These are phyloP conservation scores for Neofusicoccum sp. DNA, from an alignment of 2,329 filamentous ascomycete genomes.

Conservation along the genomic window DNA sequence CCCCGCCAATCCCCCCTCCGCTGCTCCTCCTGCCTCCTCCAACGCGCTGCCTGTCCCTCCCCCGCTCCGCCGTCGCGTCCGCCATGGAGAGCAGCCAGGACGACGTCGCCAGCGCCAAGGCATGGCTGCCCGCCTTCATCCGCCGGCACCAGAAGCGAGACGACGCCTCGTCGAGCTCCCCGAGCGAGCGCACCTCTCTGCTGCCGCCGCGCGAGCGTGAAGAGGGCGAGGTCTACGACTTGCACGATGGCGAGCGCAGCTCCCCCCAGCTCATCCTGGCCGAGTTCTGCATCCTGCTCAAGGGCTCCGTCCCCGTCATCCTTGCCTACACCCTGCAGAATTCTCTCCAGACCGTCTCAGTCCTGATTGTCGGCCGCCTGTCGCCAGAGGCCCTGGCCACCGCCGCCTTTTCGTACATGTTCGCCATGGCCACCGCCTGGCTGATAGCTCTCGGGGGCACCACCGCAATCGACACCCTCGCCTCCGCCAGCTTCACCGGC, in stretches of 20 bases:
- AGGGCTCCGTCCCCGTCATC: slow-evolving; percentile 73
- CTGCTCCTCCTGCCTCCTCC: neutral
- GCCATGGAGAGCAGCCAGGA: slow-evolving; percentile 19
- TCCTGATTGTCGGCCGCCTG: slow-evolving; percentile 75
- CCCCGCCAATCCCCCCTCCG: neutral
- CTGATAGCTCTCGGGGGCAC: slow-evolving; percentile 82
- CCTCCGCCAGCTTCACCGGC: slow-evolving; percentile 78
- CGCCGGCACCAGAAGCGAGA: slow-evolving; percentile 20
- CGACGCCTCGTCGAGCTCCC: slow-evolving; percentile 17
- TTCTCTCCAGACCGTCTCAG: slow-evolving; percentile 77
- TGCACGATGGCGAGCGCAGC: slow-evolving; percentile 35
- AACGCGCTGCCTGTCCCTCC: neutral
- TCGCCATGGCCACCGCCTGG: slow-evolving; percentile 86
- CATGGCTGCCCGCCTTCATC: slow-evolving; percentile 33
- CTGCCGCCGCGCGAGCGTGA: slow-evolving; percentile 42
- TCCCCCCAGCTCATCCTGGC: slow-evolving; percentile 41
- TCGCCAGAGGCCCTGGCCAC: slow-evolving; percentile 78
- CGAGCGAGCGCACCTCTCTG: slow-evolving; percentile 43
- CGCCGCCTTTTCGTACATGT: slow-evolving; percentile 89
- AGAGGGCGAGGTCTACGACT: slow-evolving; percentile 38
- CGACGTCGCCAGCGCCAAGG: slow-evolving; percentile 19
- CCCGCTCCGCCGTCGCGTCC: neutral
- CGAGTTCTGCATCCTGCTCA: slow-evolving; percentile 68
- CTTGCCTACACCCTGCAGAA: slow-evolving; percentile 84
- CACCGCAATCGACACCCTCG: slow-evolving; percentile 81